Evolutionary conservation across 495 filamentous ascomycete genomes (phyloP).

Genomic region (Podospora didyma): DNA sequence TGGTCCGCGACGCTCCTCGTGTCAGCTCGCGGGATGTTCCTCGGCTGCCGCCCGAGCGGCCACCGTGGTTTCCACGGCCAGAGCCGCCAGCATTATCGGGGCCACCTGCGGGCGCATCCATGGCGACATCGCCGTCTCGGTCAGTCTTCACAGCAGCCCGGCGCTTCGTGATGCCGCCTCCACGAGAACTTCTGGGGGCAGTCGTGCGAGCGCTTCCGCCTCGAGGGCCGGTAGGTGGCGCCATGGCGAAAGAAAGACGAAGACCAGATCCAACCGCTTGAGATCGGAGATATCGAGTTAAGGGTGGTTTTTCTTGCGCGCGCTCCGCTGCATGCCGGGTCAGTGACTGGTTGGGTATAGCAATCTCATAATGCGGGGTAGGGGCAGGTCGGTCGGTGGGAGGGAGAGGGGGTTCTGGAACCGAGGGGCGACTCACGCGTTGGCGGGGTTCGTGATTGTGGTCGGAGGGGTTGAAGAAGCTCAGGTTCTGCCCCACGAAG

Average conservation of each 20-base stretch:
- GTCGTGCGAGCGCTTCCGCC: constrained; percentile 2
- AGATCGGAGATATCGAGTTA: neutral
- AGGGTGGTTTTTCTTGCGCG: neutral
- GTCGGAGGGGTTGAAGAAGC: no score
- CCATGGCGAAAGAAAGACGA: constrained; percentile 27
- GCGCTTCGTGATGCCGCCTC: constrained; percentile 71
- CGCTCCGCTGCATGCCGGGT: neutral
- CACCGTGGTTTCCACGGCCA: constrained; percentile 15
- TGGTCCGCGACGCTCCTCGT: constrained; percentile 16
- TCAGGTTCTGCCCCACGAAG: no score
- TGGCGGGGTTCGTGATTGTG: no score
- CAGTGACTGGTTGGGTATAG: no score
- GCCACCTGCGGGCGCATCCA: constrained; percentile 53
- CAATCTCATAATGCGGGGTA: no score
- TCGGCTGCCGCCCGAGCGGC: constrained; percentile 8
- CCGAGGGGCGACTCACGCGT: no score
- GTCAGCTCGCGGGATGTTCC: constrained; percentile 1
- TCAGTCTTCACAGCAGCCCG: constrained; percentile 52
- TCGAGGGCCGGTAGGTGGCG: constrained; percentile 36
- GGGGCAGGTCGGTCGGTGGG: no score
- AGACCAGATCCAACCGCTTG: neutral
- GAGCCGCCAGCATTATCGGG: constrained; percentile 27
- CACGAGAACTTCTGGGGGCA: constrained; percentile 7
- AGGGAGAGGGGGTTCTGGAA: no score
- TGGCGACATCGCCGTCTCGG: constrained; percentile 78